phyloP scores from a whole-genome alignment of 192 early-diverging fungal species.

The Coemansia erecta region DNA sequence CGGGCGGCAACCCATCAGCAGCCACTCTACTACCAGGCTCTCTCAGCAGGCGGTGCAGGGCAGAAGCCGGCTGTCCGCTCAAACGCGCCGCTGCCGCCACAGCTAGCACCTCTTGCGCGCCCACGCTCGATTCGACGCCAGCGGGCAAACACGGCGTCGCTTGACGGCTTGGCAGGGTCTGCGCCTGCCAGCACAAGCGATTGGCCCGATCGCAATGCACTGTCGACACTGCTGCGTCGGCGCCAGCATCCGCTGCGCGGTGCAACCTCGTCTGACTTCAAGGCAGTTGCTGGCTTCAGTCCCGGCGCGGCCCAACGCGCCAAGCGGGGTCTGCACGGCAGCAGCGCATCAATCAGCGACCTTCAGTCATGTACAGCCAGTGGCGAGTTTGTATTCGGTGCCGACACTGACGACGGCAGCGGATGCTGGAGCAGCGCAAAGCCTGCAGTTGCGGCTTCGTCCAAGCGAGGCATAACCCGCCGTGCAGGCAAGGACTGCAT shows the following conservation, averaged over 20 bases:
- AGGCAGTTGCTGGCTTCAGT: conserved; percentile 48
- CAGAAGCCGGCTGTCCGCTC: background rate
- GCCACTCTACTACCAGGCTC: conserved; percentile 40
- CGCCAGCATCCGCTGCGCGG: conserved; percentile 46
- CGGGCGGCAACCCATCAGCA: background rate
- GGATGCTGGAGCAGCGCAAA: conserved; percentile 25
- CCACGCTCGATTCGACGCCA: conserved; percentile 35
- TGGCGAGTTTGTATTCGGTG: conserved; percentile 22
- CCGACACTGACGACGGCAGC: conserved; percentile 12
- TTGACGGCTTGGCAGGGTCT: conserved; percentile 29
- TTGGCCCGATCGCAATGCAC: conserved; percentile 15
- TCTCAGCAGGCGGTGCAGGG: conserved; percentile 3
- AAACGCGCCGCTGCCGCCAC: conserved; percentile 1
- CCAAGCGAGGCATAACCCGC: conserved; percentile 13
- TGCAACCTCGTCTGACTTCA: conserved; percentile 39
- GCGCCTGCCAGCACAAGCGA: background rate
- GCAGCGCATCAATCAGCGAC: conserved; percentile 39
- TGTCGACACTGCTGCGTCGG: conserved; percentile 37
- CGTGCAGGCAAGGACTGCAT: conserved; percentile 42
- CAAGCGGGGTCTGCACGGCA: conserved; percentile 30
- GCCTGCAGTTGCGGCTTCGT: background rate
- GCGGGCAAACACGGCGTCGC: conserved; percentile 49
- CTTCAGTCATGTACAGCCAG: conserved; percentile 41
- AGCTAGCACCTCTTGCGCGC: conserved; percentile 17
- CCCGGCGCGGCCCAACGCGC: conserved; percentile 48